These are phyloP conservation scores for Cenchrus purpureus DNA, from an alignment of 176 grass and related monocot species.

Conservation along the genomic window DNA sequence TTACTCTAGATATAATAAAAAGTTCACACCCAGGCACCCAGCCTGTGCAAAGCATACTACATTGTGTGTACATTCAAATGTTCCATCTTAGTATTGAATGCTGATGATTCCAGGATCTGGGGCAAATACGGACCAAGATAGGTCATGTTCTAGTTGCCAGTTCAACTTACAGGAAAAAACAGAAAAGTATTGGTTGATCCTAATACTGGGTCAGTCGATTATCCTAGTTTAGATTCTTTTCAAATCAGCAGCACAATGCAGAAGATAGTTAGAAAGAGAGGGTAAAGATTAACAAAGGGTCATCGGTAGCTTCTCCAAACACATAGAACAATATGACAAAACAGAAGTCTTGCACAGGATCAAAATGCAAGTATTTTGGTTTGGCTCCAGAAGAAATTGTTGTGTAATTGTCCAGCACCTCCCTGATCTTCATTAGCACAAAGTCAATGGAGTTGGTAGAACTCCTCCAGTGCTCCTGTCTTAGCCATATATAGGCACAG, in stretches of 20 bases:
- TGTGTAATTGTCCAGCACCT: too few relatives aligned
- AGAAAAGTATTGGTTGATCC: not conserved
- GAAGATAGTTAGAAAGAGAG: not conserved
- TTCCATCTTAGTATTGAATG: slow-evolving; percentile 13
- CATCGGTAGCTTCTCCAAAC: not conserved
- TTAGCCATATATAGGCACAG: too few relatives aligned
- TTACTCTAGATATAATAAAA: slow-evolving; percentile 6
- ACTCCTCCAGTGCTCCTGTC: too few relatives aligned
- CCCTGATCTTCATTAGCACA: too few relatives aligned
- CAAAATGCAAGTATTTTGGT: not conserved
- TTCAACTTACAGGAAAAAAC: not conserved
- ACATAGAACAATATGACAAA: not conserved
- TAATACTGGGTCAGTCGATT: not conserved
- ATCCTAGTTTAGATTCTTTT: not conserved
- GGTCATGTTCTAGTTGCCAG: slow-evolving; percentile 23
- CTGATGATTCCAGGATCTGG: slow-evolving; percentile 3
- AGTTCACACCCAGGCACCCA: not conserved
- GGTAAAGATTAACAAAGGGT: slow-evolving; percentile 1
- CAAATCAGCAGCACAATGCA: slow-evolving; percentile 15
- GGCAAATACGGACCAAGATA: not conserved
- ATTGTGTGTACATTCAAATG: not conserved
- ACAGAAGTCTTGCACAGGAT: not conserved
- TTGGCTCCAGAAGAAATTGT: not conserved
- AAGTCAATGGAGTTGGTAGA: too few relatives aligned
- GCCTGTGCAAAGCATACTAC: not conserved